Evolutionary conservation across 371 early-diverging fungal genomes (phyloP).

Genomic region (Nematocida minor): DNA sequence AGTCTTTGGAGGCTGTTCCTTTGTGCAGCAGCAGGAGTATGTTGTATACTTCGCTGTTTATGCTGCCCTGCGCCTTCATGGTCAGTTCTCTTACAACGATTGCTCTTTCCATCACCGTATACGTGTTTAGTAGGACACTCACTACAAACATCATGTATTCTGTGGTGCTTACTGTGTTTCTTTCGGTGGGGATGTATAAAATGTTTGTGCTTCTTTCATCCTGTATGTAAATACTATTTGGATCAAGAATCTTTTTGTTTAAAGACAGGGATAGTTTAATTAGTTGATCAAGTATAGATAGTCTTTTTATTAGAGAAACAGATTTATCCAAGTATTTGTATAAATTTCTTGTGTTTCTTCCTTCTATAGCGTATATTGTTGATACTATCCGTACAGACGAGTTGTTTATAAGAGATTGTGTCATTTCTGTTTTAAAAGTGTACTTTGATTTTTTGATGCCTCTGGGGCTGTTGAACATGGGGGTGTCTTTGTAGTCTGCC

Average conservation of each 20-base stretch:
- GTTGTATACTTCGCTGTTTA: background rate
- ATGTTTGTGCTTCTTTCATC: background rate
- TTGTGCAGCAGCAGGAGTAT: background rate
- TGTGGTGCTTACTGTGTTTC: background rate
- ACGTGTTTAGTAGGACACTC: conserved; percentile 17
- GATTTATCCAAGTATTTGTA: background rate
- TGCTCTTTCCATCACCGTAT: conserved; percentile 41
- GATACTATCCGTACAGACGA: no score
- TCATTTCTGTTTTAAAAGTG: no score
- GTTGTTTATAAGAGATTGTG: no score
- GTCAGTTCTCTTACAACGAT: background rate
- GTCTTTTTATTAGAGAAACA: background rate
- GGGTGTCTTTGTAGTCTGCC: conserved; percentile 2
- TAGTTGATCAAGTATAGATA: background rate
- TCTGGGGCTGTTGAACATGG: background rate
- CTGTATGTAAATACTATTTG: background rate
- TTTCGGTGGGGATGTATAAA: conserved; percentile 4
- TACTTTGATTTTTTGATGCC: conserved; percentile 9
- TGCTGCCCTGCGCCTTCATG: background rate
- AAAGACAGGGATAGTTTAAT: background rate
- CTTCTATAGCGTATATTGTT: no score
- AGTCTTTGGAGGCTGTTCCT: background rate
- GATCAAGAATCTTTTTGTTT: background rate
- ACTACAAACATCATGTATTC: conserved; percentile 23
- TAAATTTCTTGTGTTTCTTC: background rate